Evolutionary conservation across 495 filamentous ascomycete species (phyloP).

Genomic region (Hypoxylon lenormandii): DNA sequence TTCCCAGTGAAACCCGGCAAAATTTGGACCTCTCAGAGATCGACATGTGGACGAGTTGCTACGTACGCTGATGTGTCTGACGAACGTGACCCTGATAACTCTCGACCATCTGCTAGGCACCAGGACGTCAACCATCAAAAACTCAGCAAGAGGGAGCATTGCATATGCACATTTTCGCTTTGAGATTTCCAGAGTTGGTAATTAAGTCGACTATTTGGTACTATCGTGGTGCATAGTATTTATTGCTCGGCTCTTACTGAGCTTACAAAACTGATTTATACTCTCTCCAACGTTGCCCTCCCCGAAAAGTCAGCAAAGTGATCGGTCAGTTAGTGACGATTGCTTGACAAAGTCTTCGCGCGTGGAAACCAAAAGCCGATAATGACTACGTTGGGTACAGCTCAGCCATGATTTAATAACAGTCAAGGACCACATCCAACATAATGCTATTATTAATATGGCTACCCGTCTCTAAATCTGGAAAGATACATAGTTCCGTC

Average conservation of each 20-base stretch:
- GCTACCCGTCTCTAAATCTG: not conserved
- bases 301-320: constrained; percentile 27
- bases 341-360: constrained; percentile 11
- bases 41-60: constrained; percentile 50
- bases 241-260: constrained; percentile 21
- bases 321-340: constrained; percentile 28
- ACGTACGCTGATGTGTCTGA: constrained; percentile 46
- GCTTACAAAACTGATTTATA: constrained; percentile 4
- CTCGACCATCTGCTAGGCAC: constrained; percentile 20
- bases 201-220: constrained; percentile 18
- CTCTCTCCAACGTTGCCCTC: constrained; percentile 18
- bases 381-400: constrained; percentile 30
- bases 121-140: constrained; percentile 8
- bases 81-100: constrained; percentile 47
- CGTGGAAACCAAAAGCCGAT: constrained; percentile 30
- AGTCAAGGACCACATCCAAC: not conserved
- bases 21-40: constrained; percentile 54
- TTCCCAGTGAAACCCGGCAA: constrained; percentile 39
- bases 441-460: constrained; percentile 31
- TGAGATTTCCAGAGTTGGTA: constrained; percentile 27
- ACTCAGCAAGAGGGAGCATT: constrained; percentile 24
- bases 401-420: constrained; percentile 16
- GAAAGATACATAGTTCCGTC: constrained; percentile 18
- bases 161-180: constrained; percentile 44
- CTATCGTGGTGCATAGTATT: constrained; percentile 30